A percentile compares a stretch with the other conserved stretches of the same genome.
phyloP scores from a whole-genome alignment of 306 rosid species.

The Malus orientalis region DNA sequence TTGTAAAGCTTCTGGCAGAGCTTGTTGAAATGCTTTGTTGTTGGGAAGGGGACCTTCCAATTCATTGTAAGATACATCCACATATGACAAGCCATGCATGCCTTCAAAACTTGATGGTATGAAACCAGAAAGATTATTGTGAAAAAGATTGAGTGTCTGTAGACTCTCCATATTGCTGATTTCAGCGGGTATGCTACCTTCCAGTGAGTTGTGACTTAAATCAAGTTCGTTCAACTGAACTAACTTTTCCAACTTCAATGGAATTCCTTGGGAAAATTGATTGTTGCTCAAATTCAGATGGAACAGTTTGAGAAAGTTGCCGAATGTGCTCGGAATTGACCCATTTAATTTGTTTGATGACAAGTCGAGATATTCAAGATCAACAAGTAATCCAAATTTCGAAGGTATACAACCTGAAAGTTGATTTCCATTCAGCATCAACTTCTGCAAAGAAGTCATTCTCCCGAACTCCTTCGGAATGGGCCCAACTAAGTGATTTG shows the following conservation, averaged over 20 bases:
- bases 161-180: conserved; percentile 5
- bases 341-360: no score
- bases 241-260: conserved; percentile 6
- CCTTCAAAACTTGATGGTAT: conserved; percentile 6
- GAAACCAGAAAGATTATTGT: conserved; percentile 20
- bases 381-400: no score
- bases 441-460: no score
- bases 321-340: no score
- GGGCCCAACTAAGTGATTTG: no score
- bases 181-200: conserved; percentile 10
- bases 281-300: conserved; percentile 20
- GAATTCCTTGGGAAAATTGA: conserved; percentile 6
- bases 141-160: conserved; percentile 14
- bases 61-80: neutral
- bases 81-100: neutral
- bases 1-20: neutral
- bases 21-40: neutral
- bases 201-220: conserved; percentile 18
- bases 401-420: no score
- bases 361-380: no score
- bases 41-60: neutral
- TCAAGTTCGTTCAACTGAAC: conserved; percentile 6
- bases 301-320: neutral
- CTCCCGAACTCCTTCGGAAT: no score
- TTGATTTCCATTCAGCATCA: no score